Conservation (phyloP, 2,329 filamentous ascomycete species). For the Beauveria sp. region DNA sequence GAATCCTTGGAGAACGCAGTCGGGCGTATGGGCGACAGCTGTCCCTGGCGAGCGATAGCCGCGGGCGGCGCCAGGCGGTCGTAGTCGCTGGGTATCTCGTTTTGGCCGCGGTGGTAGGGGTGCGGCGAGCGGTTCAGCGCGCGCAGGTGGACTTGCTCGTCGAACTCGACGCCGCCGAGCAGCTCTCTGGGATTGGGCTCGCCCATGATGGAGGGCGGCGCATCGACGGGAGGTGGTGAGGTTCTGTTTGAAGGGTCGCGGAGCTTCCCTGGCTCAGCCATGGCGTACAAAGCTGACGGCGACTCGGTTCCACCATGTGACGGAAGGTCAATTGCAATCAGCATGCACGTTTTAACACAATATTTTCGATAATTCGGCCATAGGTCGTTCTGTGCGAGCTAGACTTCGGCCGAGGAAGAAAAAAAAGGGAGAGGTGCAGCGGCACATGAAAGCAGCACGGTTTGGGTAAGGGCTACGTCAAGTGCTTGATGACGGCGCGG, state of each 20-base stretch:
- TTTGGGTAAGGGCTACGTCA: slow-evolving; percentile 6
- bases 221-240: not conserved
- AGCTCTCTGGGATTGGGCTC: slow-evolving; percentile 32
- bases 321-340: not conserved
- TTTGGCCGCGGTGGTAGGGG: slow-evolving; percentile 55
- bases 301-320: not conserved
- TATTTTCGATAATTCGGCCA: not conserved
- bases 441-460: slow-evolving; percentile 3
- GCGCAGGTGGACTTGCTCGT: slow-evolving; percentile 35
- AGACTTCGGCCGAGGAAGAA: not conserved
- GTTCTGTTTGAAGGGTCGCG: not conserved
- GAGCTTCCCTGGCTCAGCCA: not conserved
- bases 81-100: slow-evolving; percentile 46
- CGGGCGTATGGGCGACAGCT: slow-evolving; percentile 18
- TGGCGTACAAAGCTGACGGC: not conserved
- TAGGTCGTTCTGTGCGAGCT: not conserved
- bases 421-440: not conserved
- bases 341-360: not conserved
- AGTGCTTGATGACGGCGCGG: not conserved
- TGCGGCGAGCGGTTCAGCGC: slow-evolving; percentile 56
- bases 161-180: slow-evolving; percentile 24
- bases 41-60: slow-evolving; percentile 10
- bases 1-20: slow-evolving; percentile 41
- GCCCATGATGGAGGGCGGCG: slow-evolving; percentile 34
- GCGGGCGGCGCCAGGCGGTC: slow-evolving; percentile 22